Conservation (phyloP, 257 asterid species). For the Fraxinus excelsior region DNA sequence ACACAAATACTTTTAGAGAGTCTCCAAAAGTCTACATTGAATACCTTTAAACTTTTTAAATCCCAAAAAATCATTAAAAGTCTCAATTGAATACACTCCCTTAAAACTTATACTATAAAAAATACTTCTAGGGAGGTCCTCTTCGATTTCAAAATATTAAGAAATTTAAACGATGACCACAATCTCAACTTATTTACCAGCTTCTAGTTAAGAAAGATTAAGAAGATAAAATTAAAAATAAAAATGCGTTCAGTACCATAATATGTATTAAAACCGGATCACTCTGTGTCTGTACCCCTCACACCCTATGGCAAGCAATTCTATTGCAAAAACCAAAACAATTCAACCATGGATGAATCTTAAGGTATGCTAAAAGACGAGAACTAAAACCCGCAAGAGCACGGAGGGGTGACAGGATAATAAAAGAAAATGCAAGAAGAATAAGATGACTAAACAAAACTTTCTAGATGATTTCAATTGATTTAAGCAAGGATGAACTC, state of each 20-base stretch:
- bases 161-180: neutral
- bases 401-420: neutral
- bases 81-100: no score
- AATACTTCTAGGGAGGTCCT: neutral
- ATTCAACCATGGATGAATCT: neutral
- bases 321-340: neutral
- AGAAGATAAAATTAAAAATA: neutral
- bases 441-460: slow-evolving; percentile 26
- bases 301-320: neutral
- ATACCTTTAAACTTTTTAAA: no score
- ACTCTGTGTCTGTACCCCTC: neutral
- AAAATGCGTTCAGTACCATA: neutral
- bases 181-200: neutral
- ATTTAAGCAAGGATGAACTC: slow-evolving; percentile 23
- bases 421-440: neutral
- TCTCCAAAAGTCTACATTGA: no score
- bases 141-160: neutral
- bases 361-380: no score
- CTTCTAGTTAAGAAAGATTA: neutral
- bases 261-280: neutral
- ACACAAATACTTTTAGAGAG: no score
- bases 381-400: neutral
- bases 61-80: no score
- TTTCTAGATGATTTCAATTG: slow-evolving; percentile 38
- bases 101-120: no score